Percentiles rank a stretch among this genome's conserved stretches.
Evolutionary conservation across 306 rosid genomes (phyloP).

Genomic region (Lathyrus tuberosus): DNA sequence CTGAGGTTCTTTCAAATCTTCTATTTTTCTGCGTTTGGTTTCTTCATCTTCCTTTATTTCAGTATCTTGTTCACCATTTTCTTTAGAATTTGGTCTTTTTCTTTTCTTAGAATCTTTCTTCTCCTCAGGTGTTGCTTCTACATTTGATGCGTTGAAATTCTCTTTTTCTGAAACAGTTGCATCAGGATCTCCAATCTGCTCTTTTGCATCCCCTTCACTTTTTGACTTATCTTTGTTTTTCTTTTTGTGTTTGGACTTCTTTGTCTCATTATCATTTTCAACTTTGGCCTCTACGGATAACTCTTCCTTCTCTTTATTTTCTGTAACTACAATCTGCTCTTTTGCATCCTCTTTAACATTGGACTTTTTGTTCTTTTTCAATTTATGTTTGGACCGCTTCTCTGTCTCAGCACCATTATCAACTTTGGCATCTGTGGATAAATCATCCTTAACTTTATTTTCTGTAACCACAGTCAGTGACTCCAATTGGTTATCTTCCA

Average conservation of each 20-base stretch:
- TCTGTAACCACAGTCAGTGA: conserved; percentile 32
- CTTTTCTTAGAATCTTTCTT: conserved; percentile 69
- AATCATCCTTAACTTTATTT: conserved; percentile 41
- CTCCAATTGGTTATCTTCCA: conserved; percentile 42
- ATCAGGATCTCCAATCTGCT: conserved; percentile 44
- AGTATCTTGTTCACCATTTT: conserved; percentile 42
- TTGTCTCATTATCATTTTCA: conserved; percentile 42
- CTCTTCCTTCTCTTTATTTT: conserved; percentile 40
- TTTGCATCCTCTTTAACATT: conserved; percentile 41
- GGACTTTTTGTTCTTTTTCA: conserved; percentile 52
- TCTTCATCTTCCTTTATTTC: conserved; percentile 60
- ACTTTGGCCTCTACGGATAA: conserved; percentile 40
- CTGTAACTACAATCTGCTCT: conserved; percentile 43
- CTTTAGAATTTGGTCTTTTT: conserved; percentile 61
- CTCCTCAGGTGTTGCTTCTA: conserved; percentile 38
- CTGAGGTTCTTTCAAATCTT: conserved; percentile 40
- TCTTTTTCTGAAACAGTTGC: conserved; percentile 42
- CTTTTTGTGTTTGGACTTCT: conserved; percentile 61
- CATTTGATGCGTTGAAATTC: conserved; percentile 35
- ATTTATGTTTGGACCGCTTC: conserved; percentile 62
- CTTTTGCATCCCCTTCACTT: conserved; percentile 44
- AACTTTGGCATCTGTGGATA: conserved; percentile 41
- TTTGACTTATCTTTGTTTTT: conserved; percentile 53
- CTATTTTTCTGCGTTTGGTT: conserved; percentile 60
- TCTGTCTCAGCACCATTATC: conserved; percentile 40